Evolutionary conservation across 768 basidiomycete genomes (phyloP).

Genomic region (Mycena vulgaris): DNA sequence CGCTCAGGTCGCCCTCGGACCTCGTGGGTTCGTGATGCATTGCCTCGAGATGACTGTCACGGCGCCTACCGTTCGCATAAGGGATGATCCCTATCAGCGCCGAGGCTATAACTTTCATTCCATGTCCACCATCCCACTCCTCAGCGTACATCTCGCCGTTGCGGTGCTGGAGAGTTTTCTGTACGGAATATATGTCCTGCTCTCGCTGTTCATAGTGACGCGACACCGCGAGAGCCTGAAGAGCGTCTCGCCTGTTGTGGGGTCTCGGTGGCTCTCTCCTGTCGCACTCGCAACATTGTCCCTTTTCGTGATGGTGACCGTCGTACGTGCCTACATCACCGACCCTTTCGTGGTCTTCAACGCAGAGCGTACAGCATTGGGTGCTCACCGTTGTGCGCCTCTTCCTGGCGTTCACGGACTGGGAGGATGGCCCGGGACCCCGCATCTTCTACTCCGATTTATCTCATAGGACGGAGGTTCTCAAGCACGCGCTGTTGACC

Average conservation of each 20-base stretch:
- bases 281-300: background rate
- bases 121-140: too few species aligned
- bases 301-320: background rate
- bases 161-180: background rate
- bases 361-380: too few species aligned
- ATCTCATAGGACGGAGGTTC: conserved; percentile 15
- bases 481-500: background rate
- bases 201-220: background rate
- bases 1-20: too few species aligned
- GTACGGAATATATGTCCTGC: background rate
- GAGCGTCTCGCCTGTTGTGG: background rate
- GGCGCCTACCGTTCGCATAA: too few species aligned
- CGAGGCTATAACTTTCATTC: too few species aligned
- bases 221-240: background rate
- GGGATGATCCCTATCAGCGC: too few species aligned
- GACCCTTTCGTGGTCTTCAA: too few species aligned
- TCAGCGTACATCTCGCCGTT: too few species aligned
- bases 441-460: background rate
- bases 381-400: too few species aligned
- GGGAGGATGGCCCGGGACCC: conserved; percentile 4
- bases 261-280: background rate
- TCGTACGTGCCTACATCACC: too few species aligned
- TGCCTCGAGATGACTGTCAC: too few species aligned
- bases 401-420: conserved; percentile 8
- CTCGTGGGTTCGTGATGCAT: too few species aligned